phyloP scores from a whole-genome alignment of 495 filamentous ascomycete species.

The Tetracladium marchalianum region DNA sequence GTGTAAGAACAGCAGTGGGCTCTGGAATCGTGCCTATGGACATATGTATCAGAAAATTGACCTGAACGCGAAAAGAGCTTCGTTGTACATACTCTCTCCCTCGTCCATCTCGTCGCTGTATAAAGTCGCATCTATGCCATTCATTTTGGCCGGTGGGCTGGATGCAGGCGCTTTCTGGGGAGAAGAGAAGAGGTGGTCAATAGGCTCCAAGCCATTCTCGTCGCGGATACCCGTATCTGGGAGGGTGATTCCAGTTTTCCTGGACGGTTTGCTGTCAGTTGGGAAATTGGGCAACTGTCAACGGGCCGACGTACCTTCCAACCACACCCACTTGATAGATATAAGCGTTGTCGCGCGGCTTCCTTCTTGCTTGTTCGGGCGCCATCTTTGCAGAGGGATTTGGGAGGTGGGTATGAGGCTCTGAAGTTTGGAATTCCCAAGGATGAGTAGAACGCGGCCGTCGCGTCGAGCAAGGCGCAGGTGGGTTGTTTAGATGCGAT shows the following conservation, averaged over 20 bases:
- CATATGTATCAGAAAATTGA: conserved; percentile 5
- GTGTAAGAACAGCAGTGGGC: conserved; percentile 25
- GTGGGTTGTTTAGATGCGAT: too few relatives aligned
- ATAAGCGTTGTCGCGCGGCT: conserved; percentile 26
- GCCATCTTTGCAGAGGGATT: conserved; percentile 7
- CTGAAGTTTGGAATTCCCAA: background rate
- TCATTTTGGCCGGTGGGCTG: background rate
- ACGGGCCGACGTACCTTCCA: conserved; percentile 32
- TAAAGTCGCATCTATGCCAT: conserved; percentile 9
- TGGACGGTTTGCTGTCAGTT: conserved; percentile 3
- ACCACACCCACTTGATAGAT: conserved; percentile 38
- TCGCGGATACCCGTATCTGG: conserved; percentile 74
- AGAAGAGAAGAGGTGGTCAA: conserved; percentile 82
- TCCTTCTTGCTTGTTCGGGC: conserved; percentile 13
- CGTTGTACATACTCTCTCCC: conserved; percentile 12
- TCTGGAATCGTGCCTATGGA: conserved; percentile 36
- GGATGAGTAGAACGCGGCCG: background rate
- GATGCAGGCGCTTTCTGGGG: conserved; percentile 51
- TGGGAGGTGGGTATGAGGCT: background rate
- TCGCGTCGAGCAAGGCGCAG: background rate
- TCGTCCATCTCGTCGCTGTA: conserved; percentile 19
- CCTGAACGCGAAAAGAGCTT: background rate
- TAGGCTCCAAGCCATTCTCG: conserved; percentile 81
- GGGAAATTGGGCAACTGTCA: background rate
- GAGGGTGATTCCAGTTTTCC: conserved; percentile 74